Percentiles rank a stretch among this genome's conserved stretches.
phyloP scores from a whole-genome alignment of 2,329 filamentous ascomycete species.

The Verticillium klebahnii region DNA sequence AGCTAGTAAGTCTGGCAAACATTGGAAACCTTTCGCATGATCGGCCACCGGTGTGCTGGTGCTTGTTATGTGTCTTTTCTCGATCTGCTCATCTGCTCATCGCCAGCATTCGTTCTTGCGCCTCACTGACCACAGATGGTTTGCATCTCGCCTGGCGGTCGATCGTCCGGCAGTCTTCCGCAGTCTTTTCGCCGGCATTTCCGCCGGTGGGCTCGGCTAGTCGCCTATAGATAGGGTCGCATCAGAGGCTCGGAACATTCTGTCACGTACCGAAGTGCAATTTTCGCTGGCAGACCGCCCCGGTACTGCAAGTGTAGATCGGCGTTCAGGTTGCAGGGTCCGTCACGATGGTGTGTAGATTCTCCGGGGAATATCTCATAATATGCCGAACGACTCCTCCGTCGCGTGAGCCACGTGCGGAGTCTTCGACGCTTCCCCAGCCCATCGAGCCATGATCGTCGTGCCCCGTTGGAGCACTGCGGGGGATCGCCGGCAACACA shows the following conservation, averaged over 20 bases:
- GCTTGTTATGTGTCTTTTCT: too few relatives aligned
- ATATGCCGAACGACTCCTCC: neutral
- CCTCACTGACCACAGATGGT: too few relatives aligned
- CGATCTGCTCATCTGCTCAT: too few relatives aligned
- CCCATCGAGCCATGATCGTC: neutral
- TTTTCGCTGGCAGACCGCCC: neutral
- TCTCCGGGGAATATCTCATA: neutral
- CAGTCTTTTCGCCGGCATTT: neutral
- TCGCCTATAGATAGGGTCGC: neutral
- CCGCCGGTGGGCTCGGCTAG: neutral
- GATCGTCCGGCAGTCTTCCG: neutral
- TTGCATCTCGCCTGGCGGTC: neutral
- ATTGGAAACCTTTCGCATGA: too few relatives aligned
- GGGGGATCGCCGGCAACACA: neutral
- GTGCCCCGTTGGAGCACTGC: neutral
- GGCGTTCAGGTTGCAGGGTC: neutral
- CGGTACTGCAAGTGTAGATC: neutral
- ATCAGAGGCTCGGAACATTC: neutral
- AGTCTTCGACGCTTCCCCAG: neutral
- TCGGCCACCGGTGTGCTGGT: too few relatives aligned
- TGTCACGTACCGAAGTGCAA: neutral
- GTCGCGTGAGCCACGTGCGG: neutral
- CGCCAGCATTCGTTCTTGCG: too few relatives aligned
- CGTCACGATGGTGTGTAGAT: neutral
- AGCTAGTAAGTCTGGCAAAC: too few relatives aligned